phyloP scores from a whole-genome alignment of 441 rosid genomes.

The Gossypium davidsonii region DNA sequence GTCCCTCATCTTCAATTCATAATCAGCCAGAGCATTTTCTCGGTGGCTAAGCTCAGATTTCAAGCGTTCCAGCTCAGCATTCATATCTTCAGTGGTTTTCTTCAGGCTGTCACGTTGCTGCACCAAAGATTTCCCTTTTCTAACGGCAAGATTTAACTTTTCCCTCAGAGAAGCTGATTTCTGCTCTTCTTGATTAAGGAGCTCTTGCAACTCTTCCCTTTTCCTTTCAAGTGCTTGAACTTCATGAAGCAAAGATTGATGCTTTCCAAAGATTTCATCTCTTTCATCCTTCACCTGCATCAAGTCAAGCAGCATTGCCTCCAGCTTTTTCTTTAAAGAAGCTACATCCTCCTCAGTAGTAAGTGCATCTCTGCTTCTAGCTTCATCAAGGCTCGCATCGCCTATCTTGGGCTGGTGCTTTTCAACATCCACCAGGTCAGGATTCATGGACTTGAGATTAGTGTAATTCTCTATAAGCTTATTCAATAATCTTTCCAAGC shows the following conservation, averaged over 20 bases:
- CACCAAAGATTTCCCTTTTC: slow-evolving; percentile 96
- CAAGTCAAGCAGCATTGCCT: slow-evolving; percentile 54
- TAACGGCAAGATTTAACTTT: slow-evolving; percentile 89
- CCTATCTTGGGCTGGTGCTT: slow-evolving; percentile 25
- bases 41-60: slow-evolving; percentile 58
- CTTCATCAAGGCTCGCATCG: slow-evolving; percentile 27
- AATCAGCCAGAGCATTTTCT: slow-evolving; percentile 48
- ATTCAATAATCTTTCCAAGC: slow-evolving; percentile 60
- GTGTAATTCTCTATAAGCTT: slow-evolving; percentile 60
- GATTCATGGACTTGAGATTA: slow-evolving; percentile 27
- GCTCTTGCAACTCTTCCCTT: slow-evolving; percentile 56
- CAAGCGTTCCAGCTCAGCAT: slow-evolving; percentile 49
- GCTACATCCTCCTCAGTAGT: slow-evolving; percentile 37
- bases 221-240: slow-evolving; percentile 55
- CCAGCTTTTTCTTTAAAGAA: slow-evolving; percentile 65
- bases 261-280: slow-evolving; percentile 54
- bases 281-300: slow-evolving; percentile 63
- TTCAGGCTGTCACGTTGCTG: slow-evolving; percentile 84
- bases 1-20: slow-evolving; percentile 58
- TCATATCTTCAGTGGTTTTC: slow-evolving; percentile 73
- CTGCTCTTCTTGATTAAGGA: slow-evolving; percentile 81
- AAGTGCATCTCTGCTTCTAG: slow-evolving; percentile 35
- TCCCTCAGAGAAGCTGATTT: slow-evolving; percentile 77
- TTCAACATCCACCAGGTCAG: slow-evolving; percentile 28
- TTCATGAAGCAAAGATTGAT: slow-evolving; percentile 54